Evolutionary conservation across 2,329 filamentous ascomycete species (phyloP).

Genomic region (Aspergillus felis): DNA sequence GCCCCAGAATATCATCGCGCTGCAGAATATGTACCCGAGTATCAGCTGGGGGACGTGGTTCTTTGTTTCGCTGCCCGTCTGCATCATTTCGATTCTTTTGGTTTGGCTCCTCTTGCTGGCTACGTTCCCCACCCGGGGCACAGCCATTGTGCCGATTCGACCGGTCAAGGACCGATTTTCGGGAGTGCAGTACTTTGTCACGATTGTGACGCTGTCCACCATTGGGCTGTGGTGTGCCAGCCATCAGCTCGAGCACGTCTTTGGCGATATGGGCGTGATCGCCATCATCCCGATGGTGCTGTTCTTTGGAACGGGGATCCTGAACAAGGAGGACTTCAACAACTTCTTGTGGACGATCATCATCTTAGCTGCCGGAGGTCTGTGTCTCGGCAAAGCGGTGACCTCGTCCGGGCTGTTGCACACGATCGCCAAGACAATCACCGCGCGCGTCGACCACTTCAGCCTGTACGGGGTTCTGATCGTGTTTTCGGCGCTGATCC

Average conservation of each 20-base stretch:
- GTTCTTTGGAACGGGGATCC: conserved; percentile 93
- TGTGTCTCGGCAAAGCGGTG: conserved; percentile 90
- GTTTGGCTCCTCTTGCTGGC: conserved; percentile 86
- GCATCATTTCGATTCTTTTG: conserved; percentile 77
- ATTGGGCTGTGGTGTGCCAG: conserved; percentile 90
- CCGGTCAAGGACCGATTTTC: conserved; percentile 85
- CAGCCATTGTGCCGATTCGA: conserved; percentile 85
- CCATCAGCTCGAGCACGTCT: conserved; percentile 79
- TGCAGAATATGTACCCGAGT: conserved; percentile 89
- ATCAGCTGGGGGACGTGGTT: conserved; percentile 97
- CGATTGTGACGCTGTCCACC: conserved; percentile 73
- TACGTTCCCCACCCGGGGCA: conserved; percentile 82
- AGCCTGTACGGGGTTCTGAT: conserved; percentile 82
- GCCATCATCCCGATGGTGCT: conserved; percentile 93
- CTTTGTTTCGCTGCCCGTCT: conserved; percentile 90
- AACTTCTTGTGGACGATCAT: conserved; percentile 99
- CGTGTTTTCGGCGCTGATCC: conserved; percentile 77
- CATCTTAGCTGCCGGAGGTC: conserved; percentile 88
- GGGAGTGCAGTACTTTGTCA: conserved; percentile 90
- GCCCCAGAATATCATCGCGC: conserved; percentile 93
- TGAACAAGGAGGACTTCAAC: conserved; percentile 99
- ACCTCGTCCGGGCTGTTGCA: conserved; percentile 88
- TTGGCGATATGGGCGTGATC: conserved; percentile 97
- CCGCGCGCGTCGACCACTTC: conserved; percentile 67
- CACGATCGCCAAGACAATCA: conserved; percentile 78